Evolutionary conservation across 306 rosid species (phyloP), one percentile per base, ranked within the genome.

Genomic region (Ormosia emarginata): DNA sequence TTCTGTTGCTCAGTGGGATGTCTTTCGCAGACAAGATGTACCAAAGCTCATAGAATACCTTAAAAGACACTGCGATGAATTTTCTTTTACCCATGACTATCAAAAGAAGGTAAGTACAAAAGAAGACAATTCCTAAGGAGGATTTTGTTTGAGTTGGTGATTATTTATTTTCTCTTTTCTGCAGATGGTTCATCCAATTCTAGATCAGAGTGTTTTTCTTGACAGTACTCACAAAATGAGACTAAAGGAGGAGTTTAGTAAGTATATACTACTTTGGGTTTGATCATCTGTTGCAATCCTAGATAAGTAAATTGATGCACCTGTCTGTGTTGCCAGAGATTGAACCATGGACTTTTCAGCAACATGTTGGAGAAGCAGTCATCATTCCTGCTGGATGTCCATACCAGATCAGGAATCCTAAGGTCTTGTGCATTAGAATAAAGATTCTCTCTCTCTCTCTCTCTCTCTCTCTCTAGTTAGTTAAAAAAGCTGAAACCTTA

Each of bases 381-480:
- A 90, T 93, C 87, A 86, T 95, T 78, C 99, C 99, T 41, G 99
- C 99, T 49, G 99, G 99, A 74, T 95, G 99, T 81, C 98, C 99
- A 14, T 92, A 95, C 86, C 99, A 95, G 90, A 95, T 95, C 65
- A 90, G 86, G 78, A 92, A 88, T 88, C 80, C 97, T 34, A 93
- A 95, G 99, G 99, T 94, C 63, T 67, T 82, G 66, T 66, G 72
- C 58, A 57, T 71, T 81, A 34, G 33, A 57, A 58, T 49, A 40
- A 81, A 30, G 3, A 37, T 70, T 69, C 13, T 80, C 52, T 55
- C 7, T 14, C 61, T 59, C 58, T 32, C 67, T 32, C 32, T 52
- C 47, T 67, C 67, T 84, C 58, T 32, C 67, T 32, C 32, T 52
- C 47, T 67, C 67, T 84, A 12, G 14, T 55, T 41, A 18, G 6